A percentile compares a stretch with the other conserved stretches of the same genome.
Conservation (phyloP, 2,329 filamentous ascomycete genomes). For the Xylaria hypoxylon region DNA sequence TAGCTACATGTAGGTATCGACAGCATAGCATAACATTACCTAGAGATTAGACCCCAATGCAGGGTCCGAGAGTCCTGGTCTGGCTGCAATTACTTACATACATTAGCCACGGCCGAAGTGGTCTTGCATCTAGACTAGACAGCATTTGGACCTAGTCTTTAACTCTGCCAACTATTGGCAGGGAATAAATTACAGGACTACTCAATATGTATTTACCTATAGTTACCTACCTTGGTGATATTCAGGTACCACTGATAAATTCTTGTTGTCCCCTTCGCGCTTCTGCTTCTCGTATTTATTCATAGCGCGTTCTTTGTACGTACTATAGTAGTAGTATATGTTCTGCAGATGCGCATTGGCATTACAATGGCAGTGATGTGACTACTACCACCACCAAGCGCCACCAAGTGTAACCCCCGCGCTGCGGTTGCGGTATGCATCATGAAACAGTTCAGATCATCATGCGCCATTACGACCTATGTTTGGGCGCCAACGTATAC, state of each 20-base stretch:
- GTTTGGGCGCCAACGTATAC: conserved; percentile 7
- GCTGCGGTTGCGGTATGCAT: not conserved
- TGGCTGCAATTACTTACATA: conserved; percentile 5
- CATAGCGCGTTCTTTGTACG: too few species aligned
- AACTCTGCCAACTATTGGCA: too few species aligned
- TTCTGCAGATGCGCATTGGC: not conserved
- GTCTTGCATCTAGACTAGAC: not conserved
- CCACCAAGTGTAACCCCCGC: too few species aligned
- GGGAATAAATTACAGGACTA: too few species aligned
- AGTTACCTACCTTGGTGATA: too few species aligned
- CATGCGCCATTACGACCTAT: conserved; percentile 3
- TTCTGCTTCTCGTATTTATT: not conserved
- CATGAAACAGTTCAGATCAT: conserved; percentile 16
- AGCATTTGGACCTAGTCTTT: too few species aligned
- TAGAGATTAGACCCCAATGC: conserved; percentile 16
- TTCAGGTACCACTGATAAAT: too few species aligned
- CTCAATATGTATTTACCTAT: too few species aligned
- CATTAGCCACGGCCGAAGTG: too few species aligned
- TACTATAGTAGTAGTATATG: too few species aligned
- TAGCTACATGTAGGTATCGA: not conserved
- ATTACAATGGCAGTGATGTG: conserved; percentile 5
- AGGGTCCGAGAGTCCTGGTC: conserved; percentile 24
- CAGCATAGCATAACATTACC: conserved; percentile 10
- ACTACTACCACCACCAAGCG: too few species aligned
- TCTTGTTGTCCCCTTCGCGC: conserved; percentile 13